These are phyloP conservation scores for Arthrinium phaeospermum DNA, from an alignment of 2,329 filamentous ascomycete species.

Conservation along the genomic window DNA sequence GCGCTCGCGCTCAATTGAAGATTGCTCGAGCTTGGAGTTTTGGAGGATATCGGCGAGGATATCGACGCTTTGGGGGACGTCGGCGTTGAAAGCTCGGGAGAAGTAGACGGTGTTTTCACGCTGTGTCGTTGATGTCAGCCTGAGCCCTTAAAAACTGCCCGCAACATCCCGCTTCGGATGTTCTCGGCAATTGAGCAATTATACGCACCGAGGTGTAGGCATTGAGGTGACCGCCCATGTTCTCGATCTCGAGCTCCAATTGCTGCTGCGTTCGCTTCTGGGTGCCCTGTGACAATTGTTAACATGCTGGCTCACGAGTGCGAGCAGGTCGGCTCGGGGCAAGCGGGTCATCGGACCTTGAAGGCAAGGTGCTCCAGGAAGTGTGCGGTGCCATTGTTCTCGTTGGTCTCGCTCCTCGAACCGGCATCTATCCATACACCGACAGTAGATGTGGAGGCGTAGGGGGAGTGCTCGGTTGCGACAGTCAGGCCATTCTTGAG, in stretches of 20 bases:
- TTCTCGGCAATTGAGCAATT: constrained; percentile 18
- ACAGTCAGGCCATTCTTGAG: constrained; percentile 98
- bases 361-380: constrained; percentile 99
- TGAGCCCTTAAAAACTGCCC: not conserved
- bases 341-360: constrained; percentile 70
- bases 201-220: constrained; percentile 94
- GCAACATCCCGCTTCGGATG: not conserved
- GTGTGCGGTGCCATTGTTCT: constrained; percentile 98
- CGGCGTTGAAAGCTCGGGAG: constrained; percentile 97
- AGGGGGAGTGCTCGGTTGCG: constrained; percentile 96
- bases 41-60: constrained; percentile 99
- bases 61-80: constrained; percentile 95
- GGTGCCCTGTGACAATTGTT: constrained; percentile 69
- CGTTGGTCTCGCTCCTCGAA: constrained; percentile 95
- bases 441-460: constrained; percentile 96
- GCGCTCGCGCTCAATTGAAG: constrained; percentile 94
- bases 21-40: constrained; percentile 95
- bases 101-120: constrained; percentile 99
- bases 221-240: constrained; percentile 99
- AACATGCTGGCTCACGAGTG: constrained; percentile 24
- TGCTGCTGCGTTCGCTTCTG: constrained; percentile 94
- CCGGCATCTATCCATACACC: constrained; percentile 99
- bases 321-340: constrained; percentile 5
- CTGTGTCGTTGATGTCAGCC: constrained; percentile 47
- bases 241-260: constrained; percentile 99